phyloP scores from a whole-genome alignment of 192 early-diverging fungal species.

The Backusella tarrabulga region DNA sequence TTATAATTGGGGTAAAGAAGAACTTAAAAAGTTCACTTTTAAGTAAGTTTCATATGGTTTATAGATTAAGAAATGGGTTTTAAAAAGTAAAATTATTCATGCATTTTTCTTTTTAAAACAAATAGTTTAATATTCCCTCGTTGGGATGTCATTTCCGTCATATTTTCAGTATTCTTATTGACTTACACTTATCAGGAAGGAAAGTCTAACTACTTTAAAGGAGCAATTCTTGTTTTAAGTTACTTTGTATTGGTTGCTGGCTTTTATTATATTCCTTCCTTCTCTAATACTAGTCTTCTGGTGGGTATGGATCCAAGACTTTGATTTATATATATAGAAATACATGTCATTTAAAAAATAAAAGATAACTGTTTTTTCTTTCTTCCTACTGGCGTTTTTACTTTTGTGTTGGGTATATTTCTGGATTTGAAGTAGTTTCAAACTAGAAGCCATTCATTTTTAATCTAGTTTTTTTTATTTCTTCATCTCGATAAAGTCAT shows the following conservation, averaged over 20 bases:
- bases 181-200: slow-evolving; percentile 96
- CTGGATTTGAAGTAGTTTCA: background rate
- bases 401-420: background rate
- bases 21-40: slow-evolving; percentile 32
- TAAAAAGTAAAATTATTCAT: background rate
- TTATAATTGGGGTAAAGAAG: slow-evolving; percentile 41
- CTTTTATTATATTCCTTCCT: slow-evolving; percentile 71
- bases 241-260: slow-evolving; percentile 82
- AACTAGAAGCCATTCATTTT: background rate
- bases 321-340: background rate
- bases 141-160: slow-evolving; percentile 40
- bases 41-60: slow-evolving; percentile 23
- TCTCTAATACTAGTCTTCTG: slow-evolving; percentile 25
- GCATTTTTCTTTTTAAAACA: background rate
- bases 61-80: background rate
- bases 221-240: slow-evolving; percentile 81
- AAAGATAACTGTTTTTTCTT: background rate
- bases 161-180: slow-evolving; percentile 64
- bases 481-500: background rate
- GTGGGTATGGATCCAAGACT: slow-evolving; percentile 12
- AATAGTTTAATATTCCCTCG: slow-evolving; percentile 41
- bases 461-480: background rate
- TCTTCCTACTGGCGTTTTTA: too few species aligned
- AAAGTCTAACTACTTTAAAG: slow-evolving; percentile 97
- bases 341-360: background rate